A percentile compares a stretch with the other conserved stretches of the same genome.
Evolutionary conservation across 345 rosid genomes (phyloP).

Genomic region (Dovyalis caffra): DNA sequence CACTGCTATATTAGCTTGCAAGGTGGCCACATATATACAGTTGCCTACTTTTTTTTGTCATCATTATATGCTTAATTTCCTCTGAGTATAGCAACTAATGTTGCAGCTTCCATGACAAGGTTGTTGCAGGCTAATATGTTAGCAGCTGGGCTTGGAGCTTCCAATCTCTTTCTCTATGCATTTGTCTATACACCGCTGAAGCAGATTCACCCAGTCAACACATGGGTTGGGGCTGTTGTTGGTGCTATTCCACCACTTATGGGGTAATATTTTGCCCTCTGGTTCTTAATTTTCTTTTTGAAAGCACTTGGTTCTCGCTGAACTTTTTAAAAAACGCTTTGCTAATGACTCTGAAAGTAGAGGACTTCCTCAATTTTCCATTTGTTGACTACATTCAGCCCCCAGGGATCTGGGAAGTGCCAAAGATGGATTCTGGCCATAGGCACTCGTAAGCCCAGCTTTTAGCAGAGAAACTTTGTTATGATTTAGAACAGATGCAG

Average conservation of each 20-base stretch:
- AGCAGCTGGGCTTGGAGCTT: constrained; percentile 66
- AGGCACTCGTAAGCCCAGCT: not conserved
- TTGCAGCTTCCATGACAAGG: constrained; percentile 51
- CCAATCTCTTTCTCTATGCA: constrained; percentile 24
- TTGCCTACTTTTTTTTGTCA: constrained; percentile 17
- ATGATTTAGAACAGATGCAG: not conserved
- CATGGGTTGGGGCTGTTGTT: constrained; percentile 98
- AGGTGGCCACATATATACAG: constrained; percentile 49
- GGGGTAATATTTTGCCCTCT: constrained; percentile 57
- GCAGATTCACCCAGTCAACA: constrained; percentile 94
- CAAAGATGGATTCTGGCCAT: not conserved
- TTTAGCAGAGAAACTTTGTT: not conserved
- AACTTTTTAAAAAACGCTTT: no score
- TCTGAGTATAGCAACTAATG: constrained; percentile 30
- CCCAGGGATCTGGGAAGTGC: not conserved
- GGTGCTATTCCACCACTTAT: constrained; percentile 98
- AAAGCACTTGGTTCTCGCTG: not conserved
- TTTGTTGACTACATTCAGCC: not conserved
- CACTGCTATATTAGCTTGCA: constrained; percentile 67
- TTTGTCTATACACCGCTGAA: constrained; percentile 46
- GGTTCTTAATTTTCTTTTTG: not conserved
- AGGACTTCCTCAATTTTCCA: not conserved
- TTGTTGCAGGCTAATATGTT: constrained; percentile 87
- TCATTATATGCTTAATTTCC: constrained; percentile 3
- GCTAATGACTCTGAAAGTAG: no score